Conservation (phyloP, 805 yeast species). For the Komagataella populi region DNA sequence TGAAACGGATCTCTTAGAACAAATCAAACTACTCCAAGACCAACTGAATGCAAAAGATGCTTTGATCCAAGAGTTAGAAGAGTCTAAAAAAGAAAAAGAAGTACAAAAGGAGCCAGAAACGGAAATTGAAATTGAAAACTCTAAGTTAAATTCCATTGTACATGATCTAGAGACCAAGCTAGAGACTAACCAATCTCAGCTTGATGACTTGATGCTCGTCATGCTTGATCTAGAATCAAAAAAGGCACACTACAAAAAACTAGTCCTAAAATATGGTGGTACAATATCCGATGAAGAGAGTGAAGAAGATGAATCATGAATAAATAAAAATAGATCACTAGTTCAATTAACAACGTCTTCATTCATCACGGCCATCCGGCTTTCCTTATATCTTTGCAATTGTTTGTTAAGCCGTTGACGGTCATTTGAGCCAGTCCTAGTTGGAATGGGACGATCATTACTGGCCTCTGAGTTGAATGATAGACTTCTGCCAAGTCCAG, state of each 20-base stretch:
- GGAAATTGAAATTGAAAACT: constrained; percentile 4
- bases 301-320: constrained; percentile 44
- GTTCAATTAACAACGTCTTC: not conserved
- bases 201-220: constrained; percentile 66
- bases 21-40: not conserved
- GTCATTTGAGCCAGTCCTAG: not conserved
- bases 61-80: constrained; percentile 1
- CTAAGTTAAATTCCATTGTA: not conserved
- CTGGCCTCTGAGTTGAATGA: not conserved
- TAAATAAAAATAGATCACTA: not conserved
- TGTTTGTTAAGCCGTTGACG: not conserved
- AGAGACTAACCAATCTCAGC: constrained; percentile 22
- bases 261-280: constrained; percentile 37
- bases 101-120: not conserved
- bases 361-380: not conserved
- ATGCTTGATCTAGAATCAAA: constrained; percentile 69
- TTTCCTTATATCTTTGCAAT: not conserved
- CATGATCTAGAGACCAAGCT: not conserved
- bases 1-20: constrained; percentile 1
- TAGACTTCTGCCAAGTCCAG: not conserved
- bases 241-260: constrained; percentile 39
- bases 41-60: not conserved
- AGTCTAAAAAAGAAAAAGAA: constrained; percentile 1
- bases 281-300: constrained; percentile 57
- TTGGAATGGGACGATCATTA: not conserved